Evolutionary conservation across 345 rosid genomes (phyloP).

Genomic region (Alliaria petiolata): DNA sequence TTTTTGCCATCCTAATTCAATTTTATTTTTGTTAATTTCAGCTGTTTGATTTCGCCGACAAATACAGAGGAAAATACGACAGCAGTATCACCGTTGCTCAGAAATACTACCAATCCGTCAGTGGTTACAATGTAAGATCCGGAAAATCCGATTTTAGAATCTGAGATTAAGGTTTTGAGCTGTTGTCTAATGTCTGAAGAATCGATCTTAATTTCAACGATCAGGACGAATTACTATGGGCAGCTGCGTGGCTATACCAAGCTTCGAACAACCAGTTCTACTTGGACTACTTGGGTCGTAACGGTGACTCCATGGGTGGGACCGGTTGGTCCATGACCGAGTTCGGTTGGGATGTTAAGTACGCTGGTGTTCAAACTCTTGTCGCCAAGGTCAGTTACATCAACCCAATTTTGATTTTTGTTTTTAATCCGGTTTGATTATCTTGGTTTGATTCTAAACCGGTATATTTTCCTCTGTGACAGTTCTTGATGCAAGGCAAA

Average conservation of each 20-base stretch:
- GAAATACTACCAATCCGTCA: conserved; percentile 78
- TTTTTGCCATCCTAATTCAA: conserved; percentile 5
- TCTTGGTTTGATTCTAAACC: conserved; percentile 5
- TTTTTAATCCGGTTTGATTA: not conserved
- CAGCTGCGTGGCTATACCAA: conserved; percentile 93
- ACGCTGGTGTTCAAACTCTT: conserved; percentile 91
- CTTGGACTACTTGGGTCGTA: conserved; percentile 75
- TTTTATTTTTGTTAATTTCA: conserved; percentile 21
- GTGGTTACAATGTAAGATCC: conserved; percentile 69
- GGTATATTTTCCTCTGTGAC: not conserved
- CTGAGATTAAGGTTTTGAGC: not conserved
- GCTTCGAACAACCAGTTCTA: conserved; percentile 73
- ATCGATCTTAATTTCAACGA: not conserved
- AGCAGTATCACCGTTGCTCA: conserved; percentile 80
- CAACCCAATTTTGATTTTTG: not conserved
- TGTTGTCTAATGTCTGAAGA: not conserved
- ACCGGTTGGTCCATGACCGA: conserved; percentile 93
- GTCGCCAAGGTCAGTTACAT: conserved; percentile 68
- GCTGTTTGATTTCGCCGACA: conserved; percentile 94
- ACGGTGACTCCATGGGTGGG: conserved; percentile 88
- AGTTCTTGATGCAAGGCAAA: conserved; percentile 95
- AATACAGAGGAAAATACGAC: conserved; percentile 95
- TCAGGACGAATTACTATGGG: conserved; percentile 96
- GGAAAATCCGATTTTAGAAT: not conserved
- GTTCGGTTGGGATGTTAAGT: conserved; percentile 98